These are phyloP conservation scores for Prunus armeniaca DNA, from an alignment of 306 rosid species.

Conservation along the genomic window DNA sequence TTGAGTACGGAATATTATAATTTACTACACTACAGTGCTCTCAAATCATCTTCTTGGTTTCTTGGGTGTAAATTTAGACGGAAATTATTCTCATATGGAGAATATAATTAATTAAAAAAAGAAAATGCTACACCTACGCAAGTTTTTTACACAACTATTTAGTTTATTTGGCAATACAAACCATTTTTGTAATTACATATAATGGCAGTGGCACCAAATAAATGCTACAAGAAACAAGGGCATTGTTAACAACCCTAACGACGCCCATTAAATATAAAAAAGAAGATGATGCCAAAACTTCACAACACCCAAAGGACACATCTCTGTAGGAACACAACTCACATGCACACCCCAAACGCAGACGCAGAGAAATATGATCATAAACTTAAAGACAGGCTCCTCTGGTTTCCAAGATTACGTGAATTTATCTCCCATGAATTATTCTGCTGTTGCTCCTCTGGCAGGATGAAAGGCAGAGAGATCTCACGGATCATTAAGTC, in stretches of 20 bases:
- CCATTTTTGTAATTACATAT: background rate
- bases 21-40: too few relatives aligned
- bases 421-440: conserved; percentile 81
- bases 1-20: too few relatives aligned
- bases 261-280: background rate
- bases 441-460: conserved; percentile 66
- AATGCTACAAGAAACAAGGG: background rate
- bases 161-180: too few relatives aligned
- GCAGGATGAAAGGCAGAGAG: conserved; percentile 67
- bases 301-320: background rate
- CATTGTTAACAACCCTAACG: background rate
- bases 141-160: too few relatives aligned
- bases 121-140: too few relatives aligned
- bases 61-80: too few relatives aligned
- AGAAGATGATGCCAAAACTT: background rate
- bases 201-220: background rate
- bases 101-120: too few relatives aligned
- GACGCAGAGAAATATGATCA: conserved; percentile 29
- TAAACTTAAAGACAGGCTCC: conserved; percentile 54
- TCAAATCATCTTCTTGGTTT: too few relatives aligned
- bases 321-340: background rate
- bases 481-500: conserved; percentile 91
- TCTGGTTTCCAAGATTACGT: conserved; percentile 58
- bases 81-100: too few relatives aligned
- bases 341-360: background rate